These are phyloP conservation scores for Lumnitzera racemosa DNA, from an alignment of 345 rosid genomes.

Conservation along the genomic window DNA sequence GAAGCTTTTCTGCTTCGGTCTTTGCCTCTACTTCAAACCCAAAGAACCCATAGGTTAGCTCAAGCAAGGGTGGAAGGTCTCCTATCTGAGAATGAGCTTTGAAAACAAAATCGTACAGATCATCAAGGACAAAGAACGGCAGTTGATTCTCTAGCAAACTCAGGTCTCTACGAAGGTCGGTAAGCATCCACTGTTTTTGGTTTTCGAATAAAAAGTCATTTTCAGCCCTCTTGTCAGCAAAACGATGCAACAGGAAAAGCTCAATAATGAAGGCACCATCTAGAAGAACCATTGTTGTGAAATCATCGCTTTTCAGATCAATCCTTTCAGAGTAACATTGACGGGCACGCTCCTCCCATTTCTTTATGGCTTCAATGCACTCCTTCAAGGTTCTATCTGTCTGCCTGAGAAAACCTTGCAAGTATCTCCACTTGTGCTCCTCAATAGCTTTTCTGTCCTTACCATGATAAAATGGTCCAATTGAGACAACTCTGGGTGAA, in stretches of 20 bases:
- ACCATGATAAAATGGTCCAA: slow-evolving; percentile 16
- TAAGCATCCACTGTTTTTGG: neutral
- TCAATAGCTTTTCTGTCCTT: slow-evolving; percentile 5
- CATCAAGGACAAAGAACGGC: slow-evolving; percentile 9
- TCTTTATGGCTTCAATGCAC: neutral
- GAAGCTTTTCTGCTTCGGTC: no score
- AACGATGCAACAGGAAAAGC: neutral
- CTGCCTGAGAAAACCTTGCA: neutral
- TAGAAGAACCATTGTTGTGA: slow-evolving; percentile 2
- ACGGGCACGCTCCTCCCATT: neutral
- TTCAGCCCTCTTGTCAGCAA: no score
- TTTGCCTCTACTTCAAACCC: no score
- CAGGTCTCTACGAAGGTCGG: slow-evolving; percentile 1
- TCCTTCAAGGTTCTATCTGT: neutral
- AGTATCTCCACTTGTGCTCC: slow-evolving; percentile 9
- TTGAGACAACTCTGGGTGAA: slow-evolving; percentile 13
- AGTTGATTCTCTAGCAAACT: slow-evolving; percentile 12
- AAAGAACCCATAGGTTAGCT: no score
- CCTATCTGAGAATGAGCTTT: no score
- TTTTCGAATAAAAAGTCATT: slow-evolving; percentile 4
- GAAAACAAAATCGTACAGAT: neutral
- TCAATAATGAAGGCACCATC: slow-evolving; percentile 10
- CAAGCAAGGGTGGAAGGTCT: no score
- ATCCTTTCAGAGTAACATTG: slow-evolving; percentile 9
- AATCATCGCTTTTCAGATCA: neutral